phyloP scores from a whole-genome alignment of 345 rosid species.

The Citropsis articulata region DNA sequence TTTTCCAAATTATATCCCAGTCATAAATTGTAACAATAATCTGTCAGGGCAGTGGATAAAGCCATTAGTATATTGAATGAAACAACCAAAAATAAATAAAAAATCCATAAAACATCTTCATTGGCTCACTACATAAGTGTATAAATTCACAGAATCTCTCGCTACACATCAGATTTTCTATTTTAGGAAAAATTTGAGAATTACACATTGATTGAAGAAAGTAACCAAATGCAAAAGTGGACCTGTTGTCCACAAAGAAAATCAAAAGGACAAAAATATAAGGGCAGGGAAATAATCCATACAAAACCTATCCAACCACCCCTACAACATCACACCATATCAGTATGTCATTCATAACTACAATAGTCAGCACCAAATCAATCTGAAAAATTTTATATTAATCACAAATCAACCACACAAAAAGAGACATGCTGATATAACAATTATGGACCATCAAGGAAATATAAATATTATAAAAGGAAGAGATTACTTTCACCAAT shows the following conservation, averaged over 20 bases:
- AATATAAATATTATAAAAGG: not conserved
- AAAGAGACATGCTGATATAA: not conserved
- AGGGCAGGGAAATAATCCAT: not conserved
- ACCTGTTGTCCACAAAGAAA: not conserved
- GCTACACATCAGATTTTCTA: not conserved
- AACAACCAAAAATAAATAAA: not conserved
- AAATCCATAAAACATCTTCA: not conserved
- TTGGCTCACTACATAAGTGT: not conserved
- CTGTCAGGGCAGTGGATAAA: slow-evolving; percentile 35
- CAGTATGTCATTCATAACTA: not conserved
- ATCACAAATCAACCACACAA: not conserved
- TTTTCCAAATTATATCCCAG: slow-evolving; percentile 99
- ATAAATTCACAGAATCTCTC: not conserved
- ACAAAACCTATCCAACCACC: not conserved
- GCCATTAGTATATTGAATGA: slow-evolving; percentile 5
- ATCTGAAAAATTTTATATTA: no score
- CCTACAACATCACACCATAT: not conserved
- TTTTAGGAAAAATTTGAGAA: not conserved
- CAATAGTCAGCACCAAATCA: not conserved
- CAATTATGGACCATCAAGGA: not conserved
- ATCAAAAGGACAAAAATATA: no score
- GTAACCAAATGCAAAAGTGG: not conserved
- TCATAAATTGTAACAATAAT: slow-evolving; percentile 94
- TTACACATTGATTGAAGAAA: not conserved
- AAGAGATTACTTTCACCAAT: not conserved